Base-by-base conservation (phyloP, 768 basidiomycete genomes). In the Amanita muscaria region DNA sequence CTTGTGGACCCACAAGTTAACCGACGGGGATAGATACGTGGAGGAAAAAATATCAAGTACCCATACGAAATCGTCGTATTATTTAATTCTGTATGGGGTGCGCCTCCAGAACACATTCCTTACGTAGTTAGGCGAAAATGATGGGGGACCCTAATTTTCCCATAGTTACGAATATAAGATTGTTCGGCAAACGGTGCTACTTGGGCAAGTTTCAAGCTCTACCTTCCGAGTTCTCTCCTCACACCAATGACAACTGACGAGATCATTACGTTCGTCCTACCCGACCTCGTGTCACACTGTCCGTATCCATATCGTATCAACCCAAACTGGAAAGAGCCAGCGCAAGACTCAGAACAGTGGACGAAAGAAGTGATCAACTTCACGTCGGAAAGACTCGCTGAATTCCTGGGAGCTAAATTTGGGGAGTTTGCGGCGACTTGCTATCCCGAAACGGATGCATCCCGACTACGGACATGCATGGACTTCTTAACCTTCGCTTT, bases 351-450 rank as follows among this genome's bases (percentile, higher is more conserved):
- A 6, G 55, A 56, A 30, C 11, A 41, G 37, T 59, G 59, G 59
- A 41, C 56, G 6, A 50, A 15, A 44, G 47, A 14, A 50, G 32
- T 7, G 51, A 48, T 38, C 42, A 49, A 21, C 49, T n/a, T 48
- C 37, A 47, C 16, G 44, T 37, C 51, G 25, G 49, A 36, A 22
- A 38, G 36, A 30, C 46, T 40, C 15, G 21, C 11, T 18, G 44
- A 27, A 50, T 65, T 72, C 49, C 56, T 64, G 52, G 65, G 62
- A 14, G 56, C 70, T 45, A 66, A 70, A 43, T 64, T 65, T 14
- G 68, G 71, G 16, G 62, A 66, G 40, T 61, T 74, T 38, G 62
- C 66, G 31, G 67, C 71, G 18, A 53, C 59, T 40, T 71, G 67
- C 52, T 75, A 71, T 51, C 67, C 70, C 15, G 61, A 69, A 31